Evolutionary conservation across 768 basidiomycete species (phyloP).

Genomic region (Hortiboletus flavorubellus): DNA sequence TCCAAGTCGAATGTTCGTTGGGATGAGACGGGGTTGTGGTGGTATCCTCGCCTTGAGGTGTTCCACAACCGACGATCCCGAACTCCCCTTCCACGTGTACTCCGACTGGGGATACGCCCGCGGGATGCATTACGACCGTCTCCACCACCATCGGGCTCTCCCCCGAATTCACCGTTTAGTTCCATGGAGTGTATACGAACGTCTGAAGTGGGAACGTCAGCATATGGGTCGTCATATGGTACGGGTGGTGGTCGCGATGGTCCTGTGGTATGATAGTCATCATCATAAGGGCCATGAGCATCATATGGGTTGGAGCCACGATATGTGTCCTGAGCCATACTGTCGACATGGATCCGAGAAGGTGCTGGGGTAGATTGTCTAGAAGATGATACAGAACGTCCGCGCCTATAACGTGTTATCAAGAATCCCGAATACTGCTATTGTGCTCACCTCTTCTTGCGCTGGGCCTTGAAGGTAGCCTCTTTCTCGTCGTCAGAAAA

Average conservation of each 20-base stretch:
- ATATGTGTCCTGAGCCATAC: constrained; percentile 44
- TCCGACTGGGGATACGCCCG: constrained; percentile 26
- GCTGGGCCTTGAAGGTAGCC: constrained; percentile 57
- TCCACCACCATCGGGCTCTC: constrained; percentile 20
- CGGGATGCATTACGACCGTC: neutral
- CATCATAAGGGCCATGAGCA: constrained; percentile 65
- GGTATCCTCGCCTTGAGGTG: constrained; percentile 18
- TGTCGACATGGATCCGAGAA: constrained; percentile 52
- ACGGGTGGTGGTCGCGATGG: constrained; percentile 63
- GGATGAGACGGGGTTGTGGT: constrained; percentile 11
- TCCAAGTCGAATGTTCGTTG: constrained; percentile 32
- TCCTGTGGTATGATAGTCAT: constrained; percentile 49
- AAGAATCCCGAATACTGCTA: neutral
- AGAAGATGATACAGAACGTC: constrained; percentile 51
- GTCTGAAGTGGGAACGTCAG: constrained; percentile 41
- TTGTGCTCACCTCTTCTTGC: constrained; percentile 55
- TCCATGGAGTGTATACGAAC: neutral
- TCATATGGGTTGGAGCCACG: constrained; percentile 61
- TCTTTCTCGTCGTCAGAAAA: constrained; percentile 97
- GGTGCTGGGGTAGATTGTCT: constrained; percentile 53
- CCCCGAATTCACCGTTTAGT: constrained; percentile 3
- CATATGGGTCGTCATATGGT: constrained; percentile 81
- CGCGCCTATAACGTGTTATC: constrained; percentile 40
- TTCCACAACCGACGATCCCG: constrained; percentile 16
- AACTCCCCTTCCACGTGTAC: constrained; percentile 25